Evolutionary conservation across 2,329 filamentous ascomycete genomes (phyloP), one percentile per base, ranked within the genome.

Genomic region (Lachnellula hyalina): DNA sequence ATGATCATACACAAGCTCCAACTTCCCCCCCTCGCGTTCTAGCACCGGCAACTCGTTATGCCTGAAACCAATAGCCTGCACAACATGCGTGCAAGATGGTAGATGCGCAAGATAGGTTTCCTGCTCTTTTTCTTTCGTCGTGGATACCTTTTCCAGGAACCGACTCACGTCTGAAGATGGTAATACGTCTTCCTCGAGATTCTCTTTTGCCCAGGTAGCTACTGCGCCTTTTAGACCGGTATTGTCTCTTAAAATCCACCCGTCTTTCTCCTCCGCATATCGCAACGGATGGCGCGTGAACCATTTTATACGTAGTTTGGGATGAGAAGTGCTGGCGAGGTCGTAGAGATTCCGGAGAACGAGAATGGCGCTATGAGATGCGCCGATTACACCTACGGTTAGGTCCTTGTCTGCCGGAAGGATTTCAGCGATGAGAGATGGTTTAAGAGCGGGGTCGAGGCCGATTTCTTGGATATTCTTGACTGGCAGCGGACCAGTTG

Each of bases 161-260:
- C 61, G 60, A 6, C 53, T 56, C n/a, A 70, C 65, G n/a, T 59
- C 44, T 1, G 65, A 67, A 17, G 40, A 60, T 5, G 69, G 58
- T 7, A 84, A 71, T 0, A 66, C 68, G 2, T 74, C 74, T 38
- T 78, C 77, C 60, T 85, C 83, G 0, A 86, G 74, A 54, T 85
- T 79, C 23, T 77, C 70, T 42, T 75, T 75, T 1, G 83, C 83
- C 73, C 82, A 86, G 5, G 75, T 72, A 0, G 83, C 83, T 0
- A 81, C 82, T 38, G 76, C 72, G 19, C 83, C 83, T 67, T 86
- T 86, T 28, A 86, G 73, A 3, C 83, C 83, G 0, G 83, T 86
- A 68, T 85, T 86, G 64, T 86, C 83, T 52, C 80, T 76, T 25
- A 83, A 68, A 56, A 85, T 84, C 81, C 83, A 85, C 54, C 79